Evolutionary conservation across 768 basidiomycete species (phyloP).

Genomic region (Hericium erinaceus): DNA sequence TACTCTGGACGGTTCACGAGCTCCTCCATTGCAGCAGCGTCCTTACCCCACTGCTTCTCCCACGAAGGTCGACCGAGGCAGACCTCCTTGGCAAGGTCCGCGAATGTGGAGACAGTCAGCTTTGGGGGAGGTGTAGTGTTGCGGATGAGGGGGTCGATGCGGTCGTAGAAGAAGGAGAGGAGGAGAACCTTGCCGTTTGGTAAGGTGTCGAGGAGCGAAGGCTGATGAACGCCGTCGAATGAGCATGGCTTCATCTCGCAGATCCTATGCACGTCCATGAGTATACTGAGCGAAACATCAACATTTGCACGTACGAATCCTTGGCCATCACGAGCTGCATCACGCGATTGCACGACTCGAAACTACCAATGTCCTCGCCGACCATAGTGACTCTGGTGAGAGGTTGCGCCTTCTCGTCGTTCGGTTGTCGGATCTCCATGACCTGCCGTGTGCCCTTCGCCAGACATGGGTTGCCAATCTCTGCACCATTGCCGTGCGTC

Average conservation of each 20-base stretch:
- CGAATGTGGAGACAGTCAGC: conserved; percentile 43
- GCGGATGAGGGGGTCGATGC: conserved; percentile 67
- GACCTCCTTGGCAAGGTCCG: conserved; percentile 55
- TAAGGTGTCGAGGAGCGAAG: conserved; percentile 84
- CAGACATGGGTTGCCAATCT: conserved; percentile 76
- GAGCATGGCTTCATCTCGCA: conserved; percentile 93
- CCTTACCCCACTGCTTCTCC: conserved; percentile 34
- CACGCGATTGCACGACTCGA: conserved; percentile 77
- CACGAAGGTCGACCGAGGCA: conserved; percentile 63
- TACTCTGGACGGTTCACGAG: conserved; percentile 82
- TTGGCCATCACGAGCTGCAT: conserved; percentile 90
- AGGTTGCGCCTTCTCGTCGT: conserved; percentile 30
- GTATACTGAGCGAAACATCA: neutral
- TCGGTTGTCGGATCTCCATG: conserved; percentile 41
- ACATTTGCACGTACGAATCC: conserved; percentile 59
- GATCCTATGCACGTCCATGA: conserved; percentile 34
- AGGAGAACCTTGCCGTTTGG: conserved; percentile 75
- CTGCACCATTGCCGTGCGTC: conserved; percentile 19
- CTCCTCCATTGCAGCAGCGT: conserved; percentile 49
- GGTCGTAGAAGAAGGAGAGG: conserved; percentile 98
- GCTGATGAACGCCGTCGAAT: conserved; percentile 97
- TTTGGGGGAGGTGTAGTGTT: conserved; percentile 14
- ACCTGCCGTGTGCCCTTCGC: conserved; percentile 50
- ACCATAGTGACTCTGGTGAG: conserved; percentile 72
- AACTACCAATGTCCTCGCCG: conserved; percentile 73